Percentiles rank a stretch among this genome's conserved stretches.
Evolutionary conservation across 2,329 filamentous ascomycete genomes (phyloP).

Genomic region (Calonectria leucothoes): DNA sequence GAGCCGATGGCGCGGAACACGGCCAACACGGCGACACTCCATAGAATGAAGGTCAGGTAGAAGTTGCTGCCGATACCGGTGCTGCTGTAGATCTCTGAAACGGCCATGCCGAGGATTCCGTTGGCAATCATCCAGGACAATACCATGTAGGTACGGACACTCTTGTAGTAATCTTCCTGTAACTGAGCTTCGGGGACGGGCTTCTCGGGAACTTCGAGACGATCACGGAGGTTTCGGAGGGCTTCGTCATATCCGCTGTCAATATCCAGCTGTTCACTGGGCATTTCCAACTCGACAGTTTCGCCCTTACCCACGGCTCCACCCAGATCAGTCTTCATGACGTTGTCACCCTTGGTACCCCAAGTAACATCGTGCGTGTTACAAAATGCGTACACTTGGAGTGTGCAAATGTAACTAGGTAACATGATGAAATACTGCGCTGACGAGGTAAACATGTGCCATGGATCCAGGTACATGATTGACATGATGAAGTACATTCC

Average conservation of each 20-base stretch:
- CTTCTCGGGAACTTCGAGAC: slow-evolving; percentile 80
- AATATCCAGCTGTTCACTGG: slow-evolving; percentile 96
- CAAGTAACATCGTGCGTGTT: slow-evolving; percentile 46
- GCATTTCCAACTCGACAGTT: slow-evolving; percentile 96
- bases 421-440: slow-evolving; percentile 93
- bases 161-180: slow-evolving; percentile 99
- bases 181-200: slow-evolving; percentile 79
- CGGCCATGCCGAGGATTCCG: slow-evolving; percentile 91
- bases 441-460: slow-evolving; percentile 97
- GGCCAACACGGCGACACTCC: slow-evolving; percentile 87
- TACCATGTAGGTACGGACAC: slow-evolving; percentile 98
- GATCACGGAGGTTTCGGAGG: slow-evolving; percentile 92
- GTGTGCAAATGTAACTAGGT: slow-evolving; percentile 93
- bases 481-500: slow-evolving; percentile 97
- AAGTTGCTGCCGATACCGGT: slow-evolving; percentile 82
- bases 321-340: slow-evolving; percentile 91
- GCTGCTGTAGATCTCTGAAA: slow-evolving; percentile 85
- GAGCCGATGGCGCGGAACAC: slow-evolving; percentile 88
- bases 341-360: slow-evolving; percentile 93
- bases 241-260: slow-evolving; percentile 98
- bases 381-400: slow-evolving; percentile 97
- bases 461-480: slow-evolving; percentile 95
- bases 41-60: slow-evolving; percentile 93
- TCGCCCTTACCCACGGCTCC: slow-evolving; percentile 82
- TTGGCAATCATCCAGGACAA: slow-evolving; percentile 94